Conservation (phyloP, 192 early-diverging fungal species). For the Globomyces pollinis-pini region DNA sequence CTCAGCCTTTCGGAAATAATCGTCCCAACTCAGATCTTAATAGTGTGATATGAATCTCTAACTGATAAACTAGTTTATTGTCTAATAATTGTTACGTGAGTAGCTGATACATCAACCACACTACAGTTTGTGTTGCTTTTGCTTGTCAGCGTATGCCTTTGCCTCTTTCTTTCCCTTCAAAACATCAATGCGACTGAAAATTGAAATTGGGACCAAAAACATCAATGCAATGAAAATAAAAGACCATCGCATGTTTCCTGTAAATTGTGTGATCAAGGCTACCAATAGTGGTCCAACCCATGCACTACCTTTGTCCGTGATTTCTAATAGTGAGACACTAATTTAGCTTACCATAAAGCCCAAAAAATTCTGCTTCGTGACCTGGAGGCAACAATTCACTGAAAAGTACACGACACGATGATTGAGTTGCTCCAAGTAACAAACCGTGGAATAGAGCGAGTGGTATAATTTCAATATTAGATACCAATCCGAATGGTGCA, state of each 20-base stretch:
- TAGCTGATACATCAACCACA: too few relatives aligned
- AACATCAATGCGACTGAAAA: conserved; percentile 49
- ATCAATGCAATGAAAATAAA: conserved; percentile 50
- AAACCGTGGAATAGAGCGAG: conserved; percentile 47
- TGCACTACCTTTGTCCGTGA: conserved; percentile 47
- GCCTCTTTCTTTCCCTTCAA: conserved; percentile 28
- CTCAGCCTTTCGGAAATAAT: too few relatives aligned
- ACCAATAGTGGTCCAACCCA: conserved; percentile 66
- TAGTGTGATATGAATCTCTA: too few relatives aligned
- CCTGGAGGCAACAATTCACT: conserved; percentile 51
- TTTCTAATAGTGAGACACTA: conserved; percentile 10
- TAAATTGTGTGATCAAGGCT: conserved; percentile 47
- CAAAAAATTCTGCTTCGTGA: conserved; percentile 60
- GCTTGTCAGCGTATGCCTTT: neutral
- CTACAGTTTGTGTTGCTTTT: too few relatives aligned
- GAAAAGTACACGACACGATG: conserved; percentile 52
- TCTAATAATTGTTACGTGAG: too few relatives aligned
- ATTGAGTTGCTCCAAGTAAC: conserved; percentile 40
- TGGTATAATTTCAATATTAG: conserved; percentile 7
- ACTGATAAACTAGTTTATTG: too few relatives aligned
- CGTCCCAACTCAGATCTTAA: too few relatives aligned
- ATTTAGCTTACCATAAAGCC: conserved; percentile 47
- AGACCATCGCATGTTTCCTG: conserved; percentile 44
- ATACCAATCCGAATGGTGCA: conserved; percentile 42
- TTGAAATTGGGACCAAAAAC: conserved; percentile 39